Conservation (phyloP, 345 rosid species). For the Gossypioides kirkii region DNA sequence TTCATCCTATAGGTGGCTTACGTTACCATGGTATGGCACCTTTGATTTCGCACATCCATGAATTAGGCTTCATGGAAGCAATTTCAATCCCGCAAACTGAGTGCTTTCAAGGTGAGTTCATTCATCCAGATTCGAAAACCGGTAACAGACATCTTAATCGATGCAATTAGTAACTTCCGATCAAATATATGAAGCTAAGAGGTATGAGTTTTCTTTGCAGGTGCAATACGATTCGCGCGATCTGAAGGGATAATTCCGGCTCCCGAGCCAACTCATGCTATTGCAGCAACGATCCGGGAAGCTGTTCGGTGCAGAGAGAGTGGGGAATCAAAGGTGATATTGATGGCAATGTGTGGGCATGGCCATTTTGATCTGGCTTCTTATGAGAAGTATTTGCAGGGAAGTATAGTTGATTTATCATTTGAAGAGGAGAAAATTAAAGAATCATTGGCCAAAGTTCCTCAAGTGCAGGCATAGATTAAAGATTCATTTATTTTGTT, state of each 20-base stretch:
- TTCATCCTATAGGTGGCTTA: slow-evolving; percentile 55
- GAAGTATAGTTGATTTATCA: slow-evolving; percentile 68
- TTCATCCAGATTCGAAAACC: not conserved
- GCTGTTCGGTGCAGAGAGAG: slow-evolving; percentile 74
- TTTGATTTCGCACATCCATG: slow-evolving; percentile 73
- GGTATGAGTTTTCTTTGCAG: slow-evolving; percentile 31
- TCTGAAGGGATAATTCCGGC: slow-evolving; percentile 87
- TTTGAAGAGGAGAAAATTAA: slow-evolving; percentile 58
- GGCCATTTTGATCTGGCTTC: slow-evolving; percentile 89
- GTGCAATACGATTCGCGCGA: slow-evolving; percentile 84
- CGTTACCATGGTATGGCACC: slow-evolving; percentile 99
- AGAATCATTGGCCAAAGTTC: slow-evolving; percentile 64
- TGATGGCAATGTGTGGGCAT: slow-evolving; percentile 93
- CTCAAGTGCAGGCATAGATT: slow-evolving; percentile 35
- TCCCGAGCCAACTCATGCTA: slow-evolving; percentile 92
- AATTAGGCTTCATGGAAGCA: slow-evolving; percentile 84
- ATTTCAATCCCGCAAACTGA: slow-evolving; percentile 76
- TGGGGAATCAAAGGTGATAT: slow-evolving; percentile 82
- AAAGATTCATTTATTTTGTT: not conserved
- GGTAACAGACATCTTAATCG: not conserved
- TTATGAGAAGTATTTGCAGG: slow-evolving; percentile 74
- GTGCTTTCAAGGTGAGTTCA: slow-evolving; percentile 63
- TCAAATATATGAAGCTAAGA: not conserved
- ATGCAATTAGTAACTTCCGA: not conserved
- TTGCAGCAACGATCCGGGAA: slow-evolving; percentile 87